Evolutionary conservation across 805 yeast genomes (phyloP).

Genomic region (Sugiyamaella americana): DNA sequence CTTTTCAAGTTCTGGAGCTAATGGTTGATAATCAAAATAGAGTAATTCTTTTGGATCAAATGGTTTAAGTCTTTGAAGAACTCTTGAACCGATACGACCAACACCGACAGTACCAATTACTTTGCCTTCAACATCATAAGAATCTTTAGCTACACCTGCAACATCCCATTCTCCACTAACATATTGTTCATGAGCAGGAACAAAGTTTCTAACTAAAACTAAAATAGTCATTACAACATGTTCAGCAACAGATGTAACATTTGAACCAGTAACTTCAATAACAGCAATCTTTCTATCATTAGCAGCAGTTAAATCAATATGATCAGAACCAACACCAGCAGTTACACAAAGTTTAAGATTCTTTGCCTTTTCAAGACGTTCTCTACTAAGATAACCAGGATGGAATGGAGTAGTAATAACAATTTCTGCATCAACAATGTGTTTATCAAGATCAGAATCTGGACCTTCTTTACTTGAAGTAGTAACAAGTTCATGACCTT

Average conservation of each 20-base stretch:
- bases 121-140: constrained; percentile 70
- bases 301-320: constrained; percentile 65
- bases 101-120: constrained; percentile 73
- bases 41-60: constrained; percentile 69
- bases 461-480: constrained; percentile 67
- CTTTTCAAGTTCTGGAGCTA: constrained; percentile 52
- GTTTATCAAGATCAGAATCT: constrained; percentile 51
- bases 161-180: constrained; percentile 64
- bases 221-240: constrained; percentile 72
- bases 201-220: constrained; percentile 66
- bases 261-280: constrained; percentile 76
- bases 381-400: constrained; percentile 68
- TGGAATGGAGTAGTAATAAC: constrained; percentile 79
- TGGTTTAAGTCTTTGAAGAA: constrained; percentile 62
- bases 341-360: constrained; percentile 62
- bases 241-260: constrained; percentile 81
- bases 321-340: constrained; percentile 85
- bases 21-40: constrained; percentile 69
- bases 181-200: constrained; percentile 71
- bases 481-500: constrained; percentile 62
- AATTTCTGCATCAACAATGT: constrained; percentile 66
- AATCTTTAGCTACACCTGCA: constrained; percentile 67
- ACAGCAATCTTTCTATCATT: constrained; percentile 62
- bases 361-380: constrained; percentile 62
- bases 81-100: constrained; percentile 75